A percentile compares a stretch with the other conserved stretches of the same genome.
Conservation (phyloP, 495 filamentous ascomycete species). For the Trichoderma erinaceum region DNA sequence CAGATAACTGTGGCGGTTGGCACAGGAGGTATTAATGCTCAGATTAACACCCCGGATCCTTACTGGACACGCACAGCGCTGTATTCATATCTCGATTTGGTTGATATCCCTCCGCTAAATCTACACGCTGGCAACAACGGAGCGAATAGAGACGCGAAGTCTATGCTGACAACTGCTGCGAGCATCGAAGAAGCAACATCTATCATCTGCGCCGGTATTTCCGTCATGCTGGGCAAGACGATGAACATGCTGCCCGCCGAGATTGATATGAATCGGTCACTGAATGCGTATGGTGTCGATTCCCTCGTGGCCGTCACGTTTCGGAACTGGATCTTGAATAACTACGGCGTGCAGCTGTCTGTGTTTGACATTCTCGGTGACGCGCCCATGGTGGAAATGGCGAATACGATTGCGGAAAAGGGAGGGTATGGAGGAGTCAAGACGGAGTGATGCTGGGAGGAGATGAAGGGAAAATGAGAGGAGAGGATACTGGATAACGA, state of each 20-base stretch:
- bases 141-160: background rate
- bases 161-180: background rate
- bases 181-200: background rate
- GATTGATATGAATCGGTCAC: constrained; percentile 20
- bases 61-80: constrained; percentile 31
- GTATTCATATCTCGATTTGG: constrained; percentile 28
- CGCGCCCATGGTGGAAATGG: constrained; percentile 1
- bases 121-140: background rate
- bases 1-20: constrained; percentile 30
- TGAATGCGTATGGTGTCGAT: constrained; percentile 27
- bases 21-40: constrained; percentile 24
- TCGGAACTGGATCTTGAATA: constrained; percentile 2
- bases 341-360: constrained; percentile 9
- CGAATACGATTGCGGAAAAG: constrained; percentile 11
- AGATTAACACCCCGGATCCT: constrained; percentile 29
- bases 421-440: background rate
- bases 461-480: too few species aligned
- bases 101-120: constrained; percentile 22
- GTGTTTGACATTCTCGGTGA: constrained; percentile 17
- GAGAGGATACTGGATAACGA: too few species aligned
- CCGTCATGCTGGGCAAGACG: constrained; percentile 23
- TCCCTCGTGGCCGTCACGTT: constrained; percentile 24
- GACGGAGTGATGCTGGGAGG: background rate
- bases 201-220: constrained; percentile 21
- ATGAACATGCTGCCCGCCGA: constrained; percentile 24